Conservation (phyloP, 352 stramenopile species). For the Phytophthora macrochlamydospora region DNA sequence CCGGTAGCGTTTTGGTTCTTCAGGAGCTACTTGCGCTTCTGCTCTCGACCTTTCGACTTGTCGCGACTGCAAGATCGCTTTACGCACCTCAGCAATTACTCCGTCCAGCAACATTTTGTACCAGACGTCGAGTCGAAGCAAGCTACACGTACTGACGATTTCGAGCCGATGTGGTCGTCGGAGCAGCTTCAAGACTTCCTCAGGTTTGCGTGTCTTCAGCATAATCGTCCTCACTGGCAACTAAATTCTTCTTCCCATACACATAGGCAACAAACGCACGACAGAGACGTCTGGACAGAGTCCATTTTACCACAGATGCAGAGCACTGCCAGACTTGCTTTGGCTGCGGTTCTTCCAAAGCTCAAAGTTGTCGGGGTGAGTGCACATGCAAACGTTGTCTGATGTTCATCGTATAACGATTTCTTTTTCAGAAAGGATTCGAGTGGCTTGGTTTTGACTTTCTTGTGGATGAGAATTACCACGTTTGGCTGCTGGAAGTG, state of each 20-base stretch:
- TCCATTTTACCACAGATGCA: constrained; percentile 67
- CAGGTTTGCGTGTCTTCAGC: constrained; percentile 26
- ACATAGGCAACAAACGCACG: constrained; percentile 33
- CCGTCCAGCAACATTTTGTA: constrained; percentile 70
- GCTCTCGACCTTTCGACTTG: constrained; percentile 57
- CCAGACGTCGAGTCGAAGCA: neutral
- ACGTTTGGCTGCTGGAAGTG: constrained; percentile 83
- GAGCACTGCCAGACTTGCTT: constrained; percentile 34
- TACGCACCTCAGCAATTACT: constrained; percentile 87
- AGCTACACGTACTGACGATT: neutral
- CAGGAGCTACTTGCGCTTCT: constrained; percentile 82
- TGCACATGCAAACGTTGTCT: constrained; percentile 1
- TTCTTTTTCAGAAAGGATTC: constrained; percentile 57
- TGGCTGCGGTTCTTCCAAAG: constrained; percentile 49
- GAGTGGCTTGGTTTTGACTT: constrained; percentile 91
- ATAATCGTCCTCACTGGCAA: neutral
- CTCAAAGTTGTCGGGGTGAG: constrained; percentile 60
- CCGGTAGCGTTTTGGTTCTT: constrained; percentile 68
- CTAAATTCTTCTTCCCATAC: neutral
- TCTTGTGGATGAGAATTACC: constrained; percentile 60
- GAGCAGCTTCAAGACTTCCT: constrained; percentile 43
- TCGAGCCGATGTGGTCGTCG: constrained; percentile 71
- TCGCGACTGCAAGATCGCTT: constrained; percentile 52
- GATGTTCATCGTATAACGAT: neutral
- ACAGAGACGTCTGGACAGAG: constrained; percentile 53